phyloP scores from a whole-genome alignment of 139 green algal genomes.

The Micromonas pusilla region DNA sequence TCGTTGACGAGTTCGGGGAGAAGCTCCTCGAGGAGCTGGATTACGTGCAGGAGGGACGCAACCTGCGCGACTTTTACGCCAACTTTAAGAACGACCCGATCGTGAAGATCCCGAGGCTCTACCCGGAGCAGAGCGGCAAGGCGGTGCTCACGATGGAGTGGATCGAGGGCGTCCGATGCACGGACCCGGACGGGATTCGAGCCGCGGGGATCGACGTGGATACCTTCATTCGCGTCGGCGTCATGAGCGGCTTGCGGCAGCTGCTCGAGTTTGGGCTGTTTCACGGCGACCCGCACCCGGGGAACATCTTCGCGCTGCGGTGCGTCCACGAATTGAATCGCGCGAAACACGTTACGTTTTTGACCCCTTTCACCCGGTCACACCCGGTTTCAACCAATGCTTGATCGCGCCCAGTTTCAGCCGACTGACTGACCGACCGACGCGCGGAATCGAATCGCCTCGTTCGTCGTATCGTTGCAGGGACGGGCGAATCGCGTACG shows the following conservation, averaged over 20 bases:
- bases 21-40: constrained; percentile 99
- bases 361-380: too few relatives aligned
- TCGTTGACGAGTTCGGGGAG: constrained; percentile 99
- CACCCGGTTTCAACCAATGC: too few relatives aligned
- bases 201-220: constrained; percentile 67
- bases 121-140: constrained; percentile 63
- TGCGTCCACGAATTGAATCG: too few relatives aligned
- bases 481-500: constrained; percentile 98
- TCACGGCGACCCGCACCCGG: constrained; percentile 86
- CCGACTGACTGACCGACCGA: too few relatives aligned
- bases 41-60: constrained; percentile 89
- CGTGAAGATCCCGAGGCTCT: constrained; percentile 96
- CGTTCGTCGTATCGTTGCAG: too few relatives aligned
- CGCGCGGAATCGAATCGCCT: too few relatives aligned
- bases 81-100: constrained; percentile 86
- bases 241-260: constrained; percentile 88
- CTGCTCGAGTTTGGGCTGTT: constrained; percentile 99
- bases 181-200: constrained; percentile 52
- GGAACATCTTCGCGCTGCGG: constrained; percentile 98
- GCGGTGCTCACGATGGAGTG: constrained; percentile 95
- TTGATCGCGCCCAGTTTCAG: too few relatives aligned
- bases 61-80: constrained; percentile 86
- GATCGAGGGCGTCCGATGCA: constrained; percentile 96
- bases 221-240: constrained; percentile 83
- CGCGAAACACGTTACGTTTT: too few relatives aligned